A percentile compares a stretch with the other conserved stretches of the same genome.
phyloP scores from a whole-genome alignment of 345 rosid species.

The Jatropha curcas region DNA sequence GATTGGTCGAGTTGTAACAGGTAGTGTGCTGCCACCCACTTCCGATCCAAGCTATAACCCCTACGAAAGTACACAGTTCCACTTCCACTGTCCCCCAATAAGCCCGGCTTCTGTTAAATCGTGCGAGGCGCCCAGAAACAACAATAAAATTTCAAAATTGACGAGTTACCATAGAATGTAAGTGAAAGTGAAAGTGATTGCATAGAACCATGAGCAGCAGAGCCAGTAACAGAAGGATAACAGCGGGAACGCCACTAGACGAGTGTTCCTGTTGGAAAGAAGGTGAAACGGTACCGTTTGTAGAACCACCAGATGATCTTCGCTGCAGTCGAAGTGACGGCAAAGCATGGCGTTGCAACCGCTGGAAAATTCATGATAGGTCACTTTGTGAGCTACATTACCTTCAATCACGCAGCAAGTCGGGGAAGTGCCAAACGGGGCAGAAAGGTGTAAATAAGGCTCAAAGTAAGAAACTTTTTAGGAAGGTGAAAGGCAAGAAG shows the following conservation, averaged over 20 bases:
- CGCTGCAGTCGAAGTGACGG: slow-evolving; percentile 1
- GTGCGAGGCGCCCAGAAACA: no score
- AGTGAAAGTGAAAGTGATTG: background rate
- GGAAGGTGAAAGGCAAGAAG: background rate
- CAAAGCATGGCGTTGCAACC: slow-evolving; percentile 2
- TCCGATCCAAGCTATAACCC: no score
- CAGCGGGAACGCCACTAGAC: background rate
- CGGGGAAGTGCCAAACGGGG: background rate
- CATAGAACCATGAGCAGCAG: background rate
- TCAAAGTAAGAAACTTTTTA: background rate
- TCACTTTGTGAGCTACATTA: background rate
- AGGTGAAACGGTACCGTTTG: background rate
- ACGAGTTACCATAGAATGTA: no score
- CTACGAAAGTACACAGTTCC: no score
- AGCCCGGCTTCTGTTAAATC: no score
- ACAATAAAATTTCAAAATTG: no score
- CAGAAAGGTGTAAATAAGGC: background rate
- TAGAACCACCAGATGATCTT: background rate
- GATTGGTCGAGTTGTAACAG: no score
- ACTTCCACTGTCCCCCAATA: no score
- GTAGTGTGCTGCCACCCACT: no score
- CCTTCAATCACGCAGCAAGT: background rate
- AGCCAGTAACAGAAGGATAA: background rate
- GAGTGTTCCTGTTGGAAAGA: background rate
- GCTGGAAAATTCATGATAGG: background rate